A percentile compares a stretch with the other conserved stretches of the same genome.
phyloP scores from a whole-genome alignment of 768 basidiomycete species.

The Coprinopsis strossmayeri region DNA sequence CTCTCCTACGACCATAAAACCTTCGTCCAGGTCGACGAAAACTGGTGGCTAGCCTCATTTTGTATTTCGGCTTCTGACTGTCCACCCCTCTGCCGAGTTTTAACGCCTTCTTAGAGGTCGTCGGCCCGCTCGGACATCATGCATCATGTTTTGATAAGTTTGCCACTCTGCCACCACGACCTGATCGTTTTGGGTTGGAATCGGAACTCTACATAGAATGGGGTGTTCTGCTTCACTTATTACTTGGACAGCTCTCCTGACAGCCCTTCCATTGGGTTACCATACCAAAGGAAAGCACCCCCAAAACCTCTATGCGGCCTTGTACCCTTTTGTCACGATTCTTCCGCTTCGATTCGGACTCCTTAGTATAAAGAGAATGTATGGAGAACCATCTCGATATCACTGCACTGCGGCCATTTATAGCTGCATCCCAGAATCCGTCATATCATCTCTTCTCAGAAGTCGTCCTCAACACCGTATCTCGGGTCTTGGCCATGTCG shows the following conservation, averaged over 20 bases:
- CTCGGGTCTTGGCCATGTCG: neutral
- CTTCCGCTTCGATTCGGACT: too few relatives aligned
- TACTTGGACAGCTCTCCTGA: too few relatives aligned
- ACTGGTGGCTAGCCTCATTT: neutral
- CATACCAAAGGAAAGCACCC: too few relatives aligned
- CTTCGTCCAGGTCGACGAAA: neutral
- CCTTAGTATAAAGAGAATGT: too few relatives aligned
- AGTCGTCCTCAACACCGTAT: neutral
- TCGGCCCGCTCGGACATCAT: neutral
- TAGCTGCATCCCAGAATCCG: neutral
- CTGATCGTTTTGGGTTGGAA: too few relatives aligned
- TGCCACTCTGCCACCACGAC: too few relatives aligned
- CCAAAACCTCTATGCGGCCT: too few relatives aligned
- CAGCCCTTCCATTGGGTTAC: too few relatives aligned
- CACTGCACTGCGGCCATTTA: neutral
- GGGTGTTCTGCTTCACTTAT: too few relatives aligned
- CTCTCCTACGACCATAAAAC: neutral
- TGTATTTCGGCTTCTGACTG: neutral
- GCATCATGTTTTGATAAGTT: neutral
- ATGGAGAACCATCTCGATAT: neutral
- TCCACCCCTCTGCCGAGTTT: neutral
- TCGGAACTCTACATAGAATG: too few relatives aligned
- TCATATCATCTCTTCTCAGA: neutral
- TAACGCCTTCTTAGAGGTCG: neutral
- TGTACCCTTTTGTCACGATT: too few relatives aligned